Percentiles rank a stretch among this genome's conserved stretches.
phyloP scores from a whole-genome alignment of 192 early-diverging fungal species.

The Haplosporangium gracile region DNA sequence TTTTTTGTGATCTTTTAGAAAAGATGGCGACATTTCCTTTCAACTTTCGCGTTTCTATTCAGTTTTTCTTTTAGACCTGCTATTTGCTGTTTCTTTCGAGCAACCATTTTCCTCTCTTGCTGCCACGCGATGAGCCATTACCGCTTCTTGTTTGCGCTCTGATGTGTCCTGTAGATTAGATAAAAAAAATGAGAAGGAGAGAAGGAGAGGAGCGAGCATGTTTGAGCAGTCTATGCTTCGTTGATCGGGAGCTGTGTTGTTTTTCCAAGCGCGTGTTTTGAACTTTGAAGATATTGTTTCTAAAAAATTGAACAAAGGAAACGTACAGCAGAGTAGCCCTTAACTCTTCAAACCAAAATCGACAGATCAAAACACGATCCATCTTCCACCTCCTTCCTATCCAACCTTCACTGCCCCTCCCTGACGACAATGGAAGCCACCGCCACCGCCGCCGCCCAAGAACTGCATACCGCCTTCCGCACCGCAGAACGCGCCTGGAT shows the following conservation, averaged over 20 bases:
- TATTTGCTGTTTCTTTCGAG: background rate
- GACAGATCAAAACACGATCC: no score
- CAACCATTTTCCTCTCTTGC: background rate
- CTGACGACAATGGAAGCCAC: background rate
- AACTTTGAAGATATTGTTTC: no score
- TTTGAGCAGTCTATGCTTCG: no score
- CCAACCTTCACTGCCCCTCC: background rate
- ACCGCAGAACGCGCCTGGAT: slow-evolving; percentile 31
- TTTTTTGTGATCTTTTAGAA: background rate
- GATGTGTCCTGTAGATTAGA: no score
- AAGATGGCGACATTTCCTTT: slow-evolving; percentile 7
- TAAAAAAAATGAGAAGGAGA: background rate
- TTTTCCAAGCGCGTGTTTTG: no score
- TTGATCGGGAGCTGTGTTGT: no score
- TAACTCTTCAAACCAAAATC: no score
- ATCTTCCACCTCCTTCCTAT: background rate
- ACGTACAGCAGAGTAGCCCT: no score
- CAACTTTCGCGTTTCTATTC: background rate
- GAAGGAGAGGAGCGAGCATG: no score
- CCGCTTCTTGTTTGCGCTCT: no score
- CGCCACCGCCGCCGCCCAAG: background rate
- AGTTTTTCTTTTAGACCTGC: background rate
- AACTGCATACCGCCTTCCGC: background rate
- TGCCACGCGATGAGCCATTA: background rate
- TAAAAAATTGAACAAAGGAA: no score